Evolutionary conservation across 2,329 filamentous ascomycete genomes (phyloP), one percentile per base, ranked within the genome.

Genomic region (Ceratocystis lukuohia): DNA sequence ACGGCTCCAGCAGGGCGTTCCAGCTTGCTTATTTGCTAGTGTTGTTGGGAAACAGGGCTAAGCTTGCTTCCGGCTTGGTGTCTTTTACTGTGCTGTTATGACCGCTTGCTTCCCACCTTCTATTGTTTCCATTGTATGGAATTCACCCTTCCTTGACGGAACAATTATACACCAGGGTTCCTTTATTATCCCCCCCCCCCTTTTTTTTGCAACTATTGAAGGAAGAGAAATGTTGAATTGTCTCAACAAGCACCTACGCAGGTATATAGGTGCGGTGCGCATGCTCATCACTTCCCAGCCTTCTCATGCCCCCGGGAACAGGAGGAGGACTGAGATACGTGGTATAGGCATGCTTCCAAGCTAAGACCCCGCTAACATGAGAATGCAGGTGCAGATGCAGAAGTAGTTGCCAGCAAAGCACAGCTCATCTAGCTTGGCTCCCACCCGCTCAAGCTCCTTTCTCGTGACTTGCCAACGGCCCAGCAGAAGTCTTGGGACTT

Each of bases 341-440:
- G 53, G 22, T n/a, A 10, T 30, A 17, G 12, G 53, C 25, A 57
- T 30, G 17, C 4, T 17, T 15, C 20, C 4, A 17, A 57, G 3
- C 25, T 2, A 33, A 33, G 10, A 17, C 53, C 53, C 30, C 25
- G 25, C 53, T 33, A 17, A 33, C 17, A 15, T 57, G 25, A 57
- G 53, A 30, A 57, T 57, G 53, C 53, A 57, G 53, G 53, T 57
- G 53, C 25, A 30, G 53, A 25, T 30, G 53, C 25, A 28, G 53
- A n/a, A 30, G 53, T 33, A 17, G 25, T 44, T 61, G 30, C 57
- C 30, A 61, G 41, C 57, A 61, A 61, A 22, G 57, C 57, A 44
- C 57, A 61, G 20, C 20, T 44, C 57, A 61, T 22, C 25, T 61
- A 37, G 57, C 25, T 28, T 30, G 53, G 53, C 15, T 57, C 53